Base-by-base conservation (phyloP, 1,284 basidiomycete species). In the Agaricales sp. region DNA sequence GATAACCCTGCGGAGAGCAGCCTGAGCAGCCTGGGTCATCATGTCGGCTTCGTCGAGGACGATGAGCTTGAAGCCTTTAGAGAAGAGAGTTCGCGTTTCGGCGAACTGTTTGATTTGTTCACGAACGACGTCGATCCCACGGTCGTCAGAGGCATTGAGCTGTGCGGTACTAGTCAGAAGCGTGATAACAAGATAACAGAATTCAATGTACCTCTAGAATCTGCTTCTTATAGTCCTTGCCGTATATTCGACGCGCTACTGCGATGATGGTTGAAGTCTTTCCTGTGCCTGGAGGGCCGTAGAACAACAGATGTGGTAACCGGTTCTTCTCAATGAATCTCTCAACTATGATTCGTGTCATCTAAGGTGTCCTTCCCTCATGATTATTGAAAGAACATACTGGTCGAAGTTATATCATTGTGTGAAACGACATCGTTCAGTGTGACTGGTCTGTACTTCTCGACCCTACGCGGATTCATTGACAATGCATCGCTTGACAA, bases 91-190 rank as follows among this genome's bases (percentile, higher is more conserved):
- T 51, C 92, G 82, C 13, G 95, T 98, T 68, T 94, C 92, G 1
- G 95, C 94, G 59, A 99, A 99, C 63, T 92, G 92, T 66, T 99
- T 99, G 67, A 99, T 95, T 72, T 97, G 94, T 61, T 98, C 96
- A 45, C 96, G 80, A 3, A 99, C 96, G 44, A 98, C 94, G 53
- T 99, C 96, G 57, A 99, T 99, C 47, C 95, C 95, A 61, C 95
- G 81, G 61, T 99, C 96, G 62, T 99, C 95, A 1, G 93, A 97
- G 2, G 95, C 95, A 63, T 99, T 99, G 46, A 99, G 76, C 88
- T 87, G 55, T 22, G 50, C 22, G 46, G 44, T 54, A 8, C 18
- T n/a, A 48, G 14, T 26, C 49, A 46, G 37, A 23, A 38, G 14
- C 2, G 18, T 25, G 13, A 45, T 4, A 45, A 24, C 6, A 8